Conservation (phyloP, 306 rosid genomes). For the Canavalia gladiata region DNA sequence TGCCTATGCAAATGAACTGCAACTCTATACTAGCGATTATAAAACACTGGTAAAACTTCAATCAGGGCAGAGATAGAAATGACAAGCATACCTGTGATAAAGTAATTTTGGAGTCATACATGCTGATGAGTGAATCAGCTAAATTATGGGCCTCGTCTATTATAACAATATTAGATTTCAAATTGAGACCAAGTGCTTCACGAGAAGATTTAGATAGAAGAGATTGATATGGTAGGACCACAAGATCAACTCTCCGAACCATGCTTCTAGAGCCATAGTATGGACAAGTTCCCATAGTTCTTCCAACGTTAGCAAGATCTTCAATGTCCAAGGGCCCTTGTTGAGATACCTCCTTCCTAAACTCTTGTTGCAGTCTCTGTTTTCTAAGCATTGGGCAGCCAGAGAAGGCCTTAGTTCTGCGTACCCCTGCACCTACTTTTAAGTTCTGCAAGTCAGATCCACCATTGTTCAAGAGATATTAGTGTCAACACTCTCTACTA, state of each 20-base stretch:
- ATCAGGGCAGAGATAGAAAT: conserved; percentile 35
- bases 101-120: conserved; percentile 83
- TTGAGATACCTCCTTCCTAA: conserved; percentile 75
- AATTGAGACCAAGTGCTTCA: conserved; percentile 88
- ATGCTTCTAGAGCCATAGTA: conserved; percentile 94
- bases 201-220: conserved; percentile 95
- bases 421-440: conserved; percentile 63
- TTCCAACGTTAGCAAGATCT: conserved; percentile 91
- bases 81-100: conserved; percentile 70
- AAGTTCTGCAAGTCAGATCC: conserved; percentile 63
- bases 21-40: conserved; percentile 19
- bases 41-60: conserved; percentile 27
- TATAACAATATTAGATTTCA: conserved; percentile 79
- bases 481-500: not conserved
- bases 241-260: conserved; percentile 84
- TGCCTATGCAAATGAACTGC: conserved; percentile 31
- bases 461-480: conserved; percentile 47
- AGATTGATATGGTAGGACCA: conserved; percentile 95
- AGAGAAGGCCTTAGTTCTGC: conserved; percentile 77
- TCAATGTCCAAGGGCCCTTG: conserved; percentile 91
- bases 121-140: conserved; percentile 93
- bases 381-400: conserved; percentile 96
- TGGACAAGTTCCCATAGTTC: conserved; percentile 82
- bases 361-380: conserved; percentile 67
- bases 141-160: conserved; percentile 96